Percentiles rank a stretch among this genome's conserved stretches.
Conservation (phyloP, 1,284 basidiomycete genomes). For the Pascua sp. region DNA sequence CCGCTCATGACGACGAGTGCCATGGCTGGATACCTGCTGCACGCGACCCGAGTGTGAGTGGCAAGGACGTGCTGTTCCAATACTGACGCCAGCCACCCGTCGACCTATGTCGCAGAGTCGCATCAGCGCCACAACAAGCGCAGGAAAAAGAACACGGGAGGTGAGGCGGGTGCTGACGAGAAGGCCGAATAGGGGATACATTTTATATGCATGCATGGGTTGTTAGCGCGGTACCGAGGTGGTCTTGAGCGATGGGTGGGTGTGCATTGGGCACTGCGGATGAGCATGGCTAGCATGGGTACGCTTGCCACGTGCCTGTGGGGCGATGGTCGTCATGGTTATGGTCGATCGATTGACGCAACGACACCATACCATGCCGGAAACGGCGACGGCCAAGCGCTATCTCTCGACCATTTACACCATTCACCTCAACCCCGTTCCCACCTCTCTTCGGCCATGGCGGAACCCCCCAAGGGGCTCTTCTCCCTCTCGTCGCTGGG, state of each 20-base stretch:
- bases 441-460: conserved; percentile 4
- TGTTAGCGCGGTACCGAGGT: background rate
- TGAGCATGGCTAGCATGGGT: background rate
- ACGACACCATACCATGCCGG: no score
- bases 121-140: conserved; percentile 28
- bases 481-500: conserved; percentile 39
- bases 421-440: background rate
- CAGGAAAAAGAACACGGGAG: conserved; percentile 18
- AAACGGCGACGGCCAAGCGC: no score
- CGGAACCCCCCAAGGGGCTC: conserved; percentile 23
- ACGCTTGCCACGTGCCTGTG: background rate
- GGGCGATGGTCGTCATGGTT: background rate
- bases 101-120: conserved; percentile 29
- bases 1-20: conserved; percentile 90
- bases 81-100: conserved; percentile 23
- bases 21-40: conserved; percentile 82
- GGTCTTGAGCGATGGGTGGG: background rate
- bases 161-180: background rate
- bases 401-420: no score
- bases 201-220: conserved; percentile 2
- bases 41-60: conserved; percentile 76
- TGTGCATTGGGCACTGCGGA: background rate
- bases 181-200: background rate
- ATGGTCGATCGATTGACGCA: no score
- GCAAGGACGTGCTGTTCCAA: background rate